These are phyloP conservation scores for Ophiocordyceps camponoti-saundersi DNA, from an alignment of 2,329 filamentous ascomycete species.

Conservation along the genomic window DNA sequence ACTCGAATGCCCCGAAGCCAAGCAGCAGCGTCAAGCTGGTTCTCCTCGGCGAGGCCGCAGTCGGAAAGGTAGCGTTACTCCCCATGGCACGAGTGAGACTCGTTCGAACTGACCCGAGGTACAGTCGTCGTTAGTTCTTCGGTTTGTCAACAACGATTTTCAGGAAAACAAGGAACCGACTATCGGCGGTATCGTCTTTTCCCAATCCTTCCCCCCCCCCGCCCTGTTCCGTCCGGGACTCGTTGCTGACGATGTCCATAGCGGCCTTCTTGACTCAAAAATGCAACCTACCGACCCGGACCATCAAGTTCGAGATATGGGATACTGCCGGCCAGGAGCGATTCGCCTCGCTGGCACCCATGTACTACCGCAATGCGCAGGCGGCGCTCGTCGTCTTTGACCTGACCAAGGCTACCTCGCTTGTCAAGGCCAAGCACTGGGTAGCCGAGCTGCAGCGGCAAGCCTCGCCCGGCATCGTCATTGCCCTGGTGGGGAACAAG, in stretches of 20 bases:
- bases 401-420: conserved; percentile 86
- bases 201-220: conserved; percentile 4
- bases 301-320: conserved; percentile 93
- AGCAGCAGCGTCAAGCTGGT: conserved; percentile 99
- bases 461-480: conserved; percentile 89
- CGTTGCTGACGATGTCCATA: conserved; percentile 16
- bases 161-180: conserved; percentile 99
- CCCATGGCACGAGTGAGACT: not conserved
- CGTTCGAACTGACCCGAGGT: not conserved
- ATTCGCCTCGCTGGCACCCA: conserved; percentile 88
- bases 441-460: conserved; percentile 94
- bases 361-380: conserved; percentile 99
- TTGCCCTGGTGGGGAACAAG: conserved; percentile 94
- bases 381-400: conserved; percentile 97
- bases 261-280: conserved; percentile 98
- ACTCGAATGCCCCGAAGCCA: conserved; percentile 59
- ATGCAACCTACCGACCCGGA: conserved; percentile 85
- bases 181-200: conserved; percentile 60
- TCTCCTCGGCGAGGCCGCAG: conserved; percentile 88
- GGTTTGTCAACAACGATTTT: conserved; percentile 99
- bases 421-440: conserved; percentile 97
- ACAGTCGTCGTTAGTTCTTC: conserved; percentile 88
- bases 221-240: not conserved
- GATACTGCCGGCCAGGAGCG: conserved; percentile 96
- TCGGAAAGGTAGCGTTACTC: conserved; percentile 63